Conservation (phyloP, 257 asterid genomes). For the Coffea eugenioides region DNA sequence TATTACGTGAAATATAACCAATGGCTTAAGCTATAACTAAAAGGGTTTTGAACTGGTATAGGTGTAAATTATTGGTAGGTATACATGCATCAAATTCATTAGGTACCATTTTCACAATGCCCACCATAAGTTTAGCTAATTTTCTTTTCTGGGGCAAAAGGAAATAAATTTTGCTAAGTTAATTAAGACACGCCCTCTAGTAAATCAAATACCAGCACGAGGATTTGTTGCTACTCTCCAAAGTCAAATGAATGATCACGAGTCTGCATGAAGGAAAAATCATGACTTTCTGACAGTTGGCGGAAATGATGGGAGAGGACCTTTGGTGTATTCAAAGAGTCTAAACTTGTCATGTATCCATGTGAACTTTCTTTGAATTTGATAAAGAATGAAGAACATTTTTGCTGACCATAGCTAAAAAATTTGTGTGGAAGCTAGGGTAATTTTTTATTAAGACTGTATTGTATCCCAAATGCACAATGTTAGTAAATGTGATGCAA, state of each 20-base stretch:
- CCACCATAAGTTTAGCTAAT: too few relatives aligned
- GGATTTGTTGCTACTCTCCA: constrained; percentile 7
- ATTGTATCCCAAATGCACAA: background rate
- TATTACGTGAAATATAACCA: too few relatives aligned
- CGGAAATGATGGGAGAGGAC: constrained; percentile 6
- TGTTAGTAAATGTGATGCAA: background rate
- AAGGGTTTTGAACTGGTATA: too few relatives aligned
- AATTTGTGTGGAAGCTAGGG: background rate
- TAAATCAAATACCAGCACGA: too few relatives aligned
- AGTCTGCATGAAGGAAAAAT: constrained; percentile 6
- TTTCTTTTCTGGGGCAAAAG: too few relatives aligned
- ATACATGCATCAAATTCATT: too few relatives aligned
- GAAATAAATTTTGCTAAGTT: too few relatives aligned
- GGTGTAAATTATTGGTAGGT: too few relatives aligned
- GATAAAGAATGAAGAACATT: constrained; percentile 7
- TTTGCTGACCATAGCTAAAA: background rate
- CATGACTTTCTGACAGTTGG: background rate
- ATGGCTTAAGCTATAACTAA: too few relatives aligned
- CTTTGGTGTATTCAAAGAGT: constrained; percentile 3
- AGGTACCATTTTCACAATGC: too few relatives aligned
- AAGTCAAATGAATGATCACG: constrained; percentile 21
- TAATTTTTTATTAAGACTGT: background rate
- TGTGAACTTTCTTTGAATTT: constrained; percentile 34
- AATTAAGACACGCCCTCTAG: too few relatives aligned
- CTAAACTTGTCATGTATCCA: constrained; percentile 30